Base-by-base conservation (phyloP, 2,329 filamentous ascomycete species). In the Paracoccidioides lutzii region DNA sequence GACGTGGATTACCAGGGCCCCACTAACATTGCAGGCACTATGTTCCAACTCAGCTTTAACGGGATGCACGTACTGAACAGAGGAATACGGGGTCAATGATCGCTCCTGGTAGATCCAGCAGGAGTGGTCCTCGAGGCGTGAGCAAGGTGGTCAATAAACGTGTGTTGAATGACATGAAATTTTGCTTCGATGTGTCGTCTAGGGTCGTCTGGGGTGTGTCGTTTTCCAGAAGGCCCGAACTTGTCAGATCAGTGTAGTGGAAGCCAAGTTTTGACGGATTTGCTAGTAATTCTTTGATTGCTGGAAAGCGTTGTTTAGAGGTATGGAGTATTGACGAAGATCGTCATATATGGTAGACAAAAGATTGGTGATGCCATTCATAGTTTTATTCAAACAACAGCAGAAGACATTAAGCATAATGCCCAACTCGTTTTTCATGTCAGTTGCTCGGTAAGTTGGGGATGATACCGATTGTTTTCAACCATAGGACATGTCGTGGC, bases 1-100 rank as follows among this genome's bases (percentile, higher is more conserved):
- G 0, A 22, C 33, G 42, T 8, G 14, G 42, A 44, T 8, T 22
- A n/a, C 12, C 53, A 42, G 9, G 40, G 48, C 22, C 53, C 53
- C 9, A 28, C 49, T 7, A 32, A 46, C 22, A 49, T 54, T 33
- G 44, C 53, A 48, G 53, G 53, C 14, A 42, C 53, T 15, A 54
- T 48, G 41, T 37, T 48, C 33, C 40, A 54, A 15, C 6, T 49
- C 33, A 43, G 48, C 10, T 4, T 49, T 4, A 54, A 54, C 33
- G 28, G 38, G 10, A 53, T 46, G 8, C 28, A 56, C 46, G 30
- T 45, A 8, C 22, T 49, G 30, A 37, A 45, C 12, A 15, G 40
- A 15, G 33, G 22, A 22, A 22, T 22, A 2, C 22, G 2, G 22
- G 22, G 22, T 22, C 22, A 22, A 22, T 22, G 22, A 22, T 22